These are phyloP conservation scores for Didymella glomerata DNA, from an alignment of 2,329 filamentous ascomycete species.

Conservation along the genomic window DNA sequence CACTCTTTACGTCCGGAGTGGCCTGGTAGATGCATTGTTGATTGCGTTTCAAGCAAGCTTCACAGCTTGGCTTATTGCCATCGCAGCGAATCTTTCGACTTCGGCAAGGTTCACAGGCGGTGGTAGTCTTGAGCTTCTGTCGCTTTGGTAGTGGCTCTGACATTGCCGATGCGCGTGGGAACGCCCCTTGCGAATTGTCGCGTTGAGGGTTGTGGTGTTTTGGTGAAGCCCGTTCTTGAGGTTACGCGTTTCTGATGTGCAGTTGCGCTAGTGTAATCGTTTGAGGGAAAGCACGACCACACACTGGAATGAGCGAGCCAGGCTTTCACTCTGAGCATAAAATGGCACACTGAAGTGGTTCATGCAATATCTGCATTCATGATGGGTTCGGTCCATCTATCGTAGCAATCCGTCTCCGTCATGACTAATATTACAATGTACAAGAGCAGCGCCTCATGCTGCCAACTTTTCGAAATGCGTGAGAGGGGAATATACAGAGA, in stretches of 20 bases:
- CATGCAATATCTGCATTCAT: slow-evolving; percentile 13
- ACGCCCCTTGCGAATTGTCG: slow-evolving; percentile 1
- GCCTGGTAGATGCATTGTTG: slow-evolving; percentile 21
- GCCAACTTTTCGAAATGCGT: slow-evolving; percentile 21
- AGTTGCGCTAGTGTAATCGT: not conserved
- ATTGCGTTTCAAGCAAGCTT: slow-evolving; percentile 11
- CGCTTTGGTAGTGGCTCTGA: slow-evolving; percentile 6
- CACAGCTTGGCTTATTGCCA: slow-evolving; percentile 19
- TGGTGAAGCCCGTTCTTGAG: slow-evolving; percentile 5
- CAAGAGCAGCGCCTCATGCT: slow-evolving; percentile 10
- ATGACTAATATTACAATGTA: slow-evolving; percentile 25
- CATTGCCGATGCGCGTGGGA: not conserved
- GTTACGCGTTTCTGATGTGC: slow-evolving; percentile 7
- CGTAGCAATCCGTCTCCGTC: slow-evolving; percentile 11
- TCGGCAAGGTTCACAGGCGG: slow-evolving; percentile 21
- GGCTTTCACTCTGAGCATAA: not conserved
- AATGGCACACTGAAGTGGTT: not conserved
- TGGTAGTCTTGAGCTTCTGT: slow-evolving; percentile 15
- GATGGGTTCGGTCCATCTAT: slow-evolving; percentile 15
- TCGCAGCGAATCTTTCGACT: slow-evolving; percentile 21
- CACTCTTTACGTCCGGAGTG: slow-evolving; percentile 3
- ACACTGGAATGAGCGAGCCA: slow-evolving; percentile 7
- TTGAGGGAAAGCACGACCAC: slow-evolving; percentile 4
- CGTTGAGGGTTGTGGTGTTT: slow-evolving; percentile 4
- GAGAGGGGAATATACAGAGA: slow-evolving; percentile 25